Evolutionary conservation across 495 filamentous ascomycete species (phyloP).

Genomic region (Penicillium malachiteum): DNA sequence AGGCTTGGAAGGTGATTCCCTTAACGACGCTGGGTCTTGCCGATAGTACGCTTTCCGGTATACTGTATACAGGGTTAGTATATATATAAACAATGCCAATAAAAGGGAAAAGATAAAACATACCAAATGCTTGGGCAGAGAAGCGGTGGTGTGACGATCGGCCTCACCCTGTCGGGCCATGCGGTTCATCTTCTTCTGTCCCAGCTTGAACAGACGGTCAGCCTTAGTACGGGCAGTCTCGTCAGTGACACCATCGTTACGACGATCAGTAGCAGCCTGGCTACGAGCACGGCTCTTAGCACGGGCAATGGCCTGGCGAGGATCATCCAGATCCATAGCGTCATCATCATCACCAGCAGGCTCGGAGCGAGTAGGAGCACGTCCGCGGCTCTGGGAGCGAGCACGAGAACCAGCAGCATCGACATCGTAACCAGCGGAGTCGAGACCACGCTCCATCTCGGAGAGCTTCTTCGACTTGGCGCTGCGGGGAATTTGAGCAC

Average conservation of each 20-base stretch:
- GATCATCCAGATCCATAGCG: slow-evolving; percentile 85
- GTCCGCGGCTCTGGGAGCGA: slow-evolving; percentile 67
- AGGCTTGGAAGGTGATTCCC: slow-evolving; percentile 3
- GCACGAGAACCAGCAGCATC: slow-evolving; percentile 69
- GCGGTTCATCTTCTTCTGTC: slow-evolving; percentile 97
- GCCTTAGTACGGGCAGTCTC: slow-evolving; percentile 65
- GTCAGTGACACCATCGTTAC: slow-evolving; percentile 67
- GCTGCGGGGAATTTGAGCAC: slow-evolving; percentile 80
- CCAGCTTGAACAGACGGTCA: slow-evolving; percentile 79
- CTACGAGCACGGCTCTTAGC: slow-evolving; percentile 78
- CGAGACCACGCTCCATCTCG: slow-evolving; percentile 79
- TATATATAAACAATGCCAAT: neutral
- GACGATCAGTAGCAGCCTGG: slow-evolving; percentile 72
- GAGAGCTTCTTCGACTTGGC: slow-evolving; percentile 73
- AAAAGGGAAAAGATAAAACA: slow-evolving; percentile 28
- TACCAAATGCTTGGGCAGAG: slow-evolving; percentile 90
- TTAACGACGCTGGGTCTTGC: slow-evolving; percentile 60
- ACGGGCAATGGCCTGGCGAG: slow-evolving; percentile 59
- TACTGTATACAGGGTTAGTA: slow-evolving; percentile 41
- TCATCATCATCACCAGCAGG: slow-evolving; percentile 67
- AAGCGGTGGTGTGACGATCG: slow-evolving; percentile 82
- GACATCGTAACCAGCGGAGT: slow-evolving; percentile 81
- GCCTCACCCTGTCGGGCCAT: slow-evolving; percentile 96
- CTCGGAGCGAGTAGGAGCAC: slow-evolving; percentile 50
- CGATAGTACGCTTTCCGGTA: slow-evolving; percentile 58